These are phyloP conservation scores for Elongisporangium undulatum DNA, from an alignment of 352 stramenopile genomes.

Conservation along the genomic window DNA sequence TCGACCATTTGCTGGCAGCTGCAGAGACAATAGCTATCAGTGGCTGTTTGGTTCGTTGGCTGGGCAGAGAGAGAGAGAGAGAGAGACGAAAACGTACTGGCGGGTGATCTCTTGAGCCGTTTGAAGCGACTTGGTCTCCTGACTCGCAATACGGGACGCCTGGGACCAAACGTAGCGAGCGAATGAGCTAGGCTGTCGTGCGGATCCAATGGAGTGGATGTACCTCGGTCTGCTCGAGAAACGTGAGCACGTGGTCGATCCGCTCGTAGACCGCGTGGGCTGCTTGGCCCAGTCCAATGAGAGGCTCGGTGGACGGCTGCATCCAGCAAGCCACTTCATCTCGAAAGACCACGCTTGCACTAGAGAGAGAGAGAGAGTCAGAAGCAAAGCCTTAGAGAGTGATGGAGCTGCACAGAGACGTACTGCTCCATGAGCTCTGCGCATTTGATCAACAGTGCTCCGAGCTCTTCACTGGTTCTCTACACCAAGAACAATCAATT, in stretches of 20 bases:
- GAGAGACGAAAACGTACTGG: slow-evolving; percentile 18
- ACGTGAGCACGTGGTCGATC: slow-evolving; percentile 26
- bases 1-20: slow-evolving; percentile 33
- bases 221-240: slow-evolving; percentile 36
- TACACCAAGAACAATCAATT: slow-evolving; percentile 1
- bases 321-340: slow-evolving; percentile 23
- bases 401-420: background rate
- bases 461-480: slow-evolving; percentile 23
- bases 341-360: slow-evolving; percentile 22
- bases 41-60: background rate
- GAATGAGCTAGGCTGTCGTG: background rate
- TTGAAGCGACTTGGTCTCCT: slow-evolving; percentile 4
- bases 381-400: background rate
- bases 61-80: background rate
- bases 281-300: slow-evolving; percentile 24
- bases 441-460: slow-evolving; percentile 16
- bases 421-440: slow-evolving; percentile 26
- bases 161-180: slow-evolving; percentile 1
- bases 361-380: slow-evolving; percentile 4
- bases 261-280: slow-evolving; percentile 17
- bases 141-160: slow-evolving; percentile 8
- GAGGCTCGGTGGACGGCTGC: slow-evolving; percentile 9
- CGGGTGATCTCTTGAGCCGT: slow-evolving; percentile 21
- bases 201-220: background rate
- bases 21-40: background rate